Conservation (phyloP, 768 basidiomycete species). For the Leccinum truebloodii region DNA sequence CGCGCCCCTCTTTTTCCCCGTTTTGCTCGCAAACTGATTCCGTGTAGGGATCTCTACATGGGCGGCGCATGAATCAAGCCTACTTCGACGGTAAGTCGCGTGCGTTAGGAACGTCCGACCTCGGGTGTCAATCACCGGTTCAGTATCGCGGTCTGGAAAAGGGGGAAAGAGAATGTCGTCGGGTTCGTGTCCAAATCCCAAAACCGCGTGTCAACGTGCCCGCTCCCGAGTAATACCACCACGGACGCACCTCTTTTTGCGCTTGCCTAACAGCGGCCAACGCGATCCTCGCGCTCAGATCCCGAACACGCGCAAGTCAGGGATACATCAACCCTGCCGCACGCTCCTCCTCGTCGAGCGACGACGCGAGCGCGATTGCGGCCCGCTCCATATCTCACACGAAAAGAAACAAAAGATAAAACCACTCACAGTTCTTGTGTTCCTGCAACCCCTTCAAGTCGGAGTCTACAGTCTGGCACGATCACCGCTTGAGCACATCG, state of each 20-base stretch:
- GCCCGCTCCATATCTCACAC: slow-evolving; percentile 36
- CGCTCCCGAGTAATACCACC: background rate
- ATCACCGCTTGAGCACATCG: slow-evolving; percentile 14
- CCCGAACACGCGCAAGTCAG: slow-evolving; percentile 62
- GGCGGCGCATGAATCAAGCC: slow-evolving; percentile 69
- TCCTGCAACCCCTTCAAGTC: slow-evolving; percentile 61
- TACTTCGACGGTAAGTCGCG: slow-evolving; percentile 38
- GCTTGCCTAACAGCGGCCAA: slow-evolving; percentile 60
- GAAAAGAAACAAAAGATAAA: background rate
- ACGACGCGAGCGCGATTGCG: slow-evolving; percentile 58
- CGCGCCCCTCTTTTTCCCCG: background rate
- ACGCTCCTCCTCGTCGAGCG: slow-evolving; percentile 56
- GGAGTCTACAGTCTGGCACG: slow-evolving; percentile 65
- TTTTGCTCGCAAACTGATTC: background rate
- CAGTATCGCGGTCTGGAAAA: slow-evolving; percentile 67
- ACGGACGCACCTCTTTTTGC: slow-evolving; percentile 55
- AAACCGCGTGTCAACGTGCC: background rate
- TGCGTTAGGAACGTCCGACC: background rate
- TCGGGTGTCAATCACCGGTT: slow-evolving; percentile 87
- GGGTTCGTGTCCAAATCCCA: slow-evolving; percentile 44
- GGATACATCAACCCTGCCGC: slow-evolving; percentile 65
- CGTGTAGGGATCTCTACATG: slow-evolving; percentile 59
- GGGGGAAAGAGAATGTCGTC: background rate
- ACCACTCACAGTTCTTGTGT: slow-evolving; percentile 66
- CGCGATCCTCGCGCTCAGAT: slow-evolving; percentile 64